phyloP scores from a whole-genome alignment of 768 basidiomycete species.

The Tylopilus sp. region DNA sequence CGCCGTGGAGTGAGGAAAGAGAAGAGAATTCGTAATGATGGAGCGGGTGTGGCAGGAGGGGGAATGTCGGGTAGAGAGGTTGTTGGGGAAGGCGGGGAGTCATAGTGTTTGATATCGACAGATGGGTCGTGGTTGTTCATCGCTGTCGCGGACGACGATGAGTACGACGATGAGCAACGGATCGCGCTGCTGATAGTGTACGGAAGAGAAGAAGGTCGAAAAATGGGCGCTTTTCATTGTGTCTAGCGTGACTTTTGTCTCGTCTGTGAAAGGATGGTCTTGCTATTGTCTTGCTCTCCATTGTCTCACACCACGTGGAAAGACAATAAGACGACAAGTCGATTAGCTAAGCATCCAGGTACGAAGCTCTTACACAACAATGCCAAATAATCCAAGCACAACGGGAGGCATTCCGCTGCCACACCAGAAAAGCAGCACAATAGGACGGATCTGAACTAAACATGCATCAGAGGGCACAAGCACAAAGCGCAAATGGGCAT shows the following conservation, averaged over 20 bases:
- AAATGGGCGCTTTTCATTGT: background rate
- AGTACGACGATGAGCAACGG: constrained; percentile 27
- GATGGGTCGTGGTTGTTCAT: constrained; percentile 32
- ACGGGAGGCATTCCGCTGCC: too few species aligned
- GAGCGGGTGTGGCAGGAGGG: constrained; percentile 34
- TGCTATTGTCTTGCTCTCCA: constrained; percentile 20
- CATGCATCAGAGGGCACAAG: too few species aligned
- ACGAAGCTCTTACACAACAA: too few species aligned
- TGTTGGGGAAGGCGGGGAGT: constrained; percentile 9
- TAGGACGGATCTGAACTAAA: too few species aligned
- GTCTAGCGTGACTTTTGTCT: constrained; percentile 23
- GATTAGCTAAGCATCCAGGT: constrained; percentile 14
- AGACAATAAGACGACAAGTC: constrained; percentile 30
- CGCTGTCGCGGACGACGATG: constrained; percentile 28
- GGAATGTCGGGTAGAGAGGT: constrained; percentile 17
- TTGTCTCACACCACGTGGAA: constrained; percentile 4
- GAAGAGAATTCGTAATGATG: constrained; percentile 60
- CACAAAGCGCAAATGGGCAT: too few species aligned
- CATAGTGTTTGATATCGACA: constrained; percentile 18
- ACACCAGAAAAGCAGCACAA: too few species aligned
- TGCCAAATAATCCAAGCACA: too few species aligned
- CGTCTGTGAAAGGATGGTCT: background rate
- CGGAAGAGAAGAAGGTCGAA: constrained; percentile 8
- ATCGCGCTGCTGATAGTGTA: constrained; percentile 1
- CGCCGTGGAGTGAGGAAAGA: constrained; percentile 59